phyloP scores from a whole-genome alignment of 2,329 filamentous ascomycete genomes.

The Aureobasidium leucospermi region DNA sequence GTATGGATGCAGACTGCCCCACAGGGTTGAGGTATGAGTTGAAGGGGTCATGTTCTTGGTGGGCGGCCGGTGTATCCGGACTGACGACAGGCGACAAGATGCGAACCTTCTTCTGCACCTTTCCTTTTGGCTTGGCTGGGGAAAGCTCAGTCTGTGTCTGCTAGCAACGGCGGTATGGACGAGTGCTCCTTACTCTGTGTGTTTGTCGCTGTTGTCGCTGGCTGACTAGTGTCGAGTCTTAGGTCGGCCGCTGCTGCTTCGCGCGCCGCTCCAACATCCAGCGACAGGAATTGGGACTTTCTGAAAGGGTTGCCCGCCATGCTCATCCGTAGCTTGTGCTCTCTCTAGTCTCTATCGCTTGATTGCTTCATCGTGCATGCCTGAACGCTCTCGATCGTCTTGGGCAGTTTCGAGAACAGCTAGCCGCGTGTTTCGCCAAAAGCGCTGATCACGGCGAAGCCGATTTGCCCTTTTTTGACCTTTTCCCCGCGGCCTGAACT shows the following conservation, averaged over 20 bases:
- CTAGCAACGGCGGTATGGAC: not conserved
- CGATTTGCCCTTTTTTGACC: not conserved
- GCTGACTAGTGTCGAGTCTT: not conserved
- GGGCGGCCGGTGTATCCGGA: conserved; percentile 6
- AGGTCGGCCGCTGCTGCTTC: conserved; percentile 1
- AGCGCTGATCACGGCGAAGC: not conserved
- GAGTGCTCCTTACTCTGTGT: not conserved
- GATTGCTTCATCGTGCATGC: conserved; percentile 12
- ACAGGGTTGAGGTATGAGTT: not conserved
- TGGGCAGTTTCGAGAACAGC: not conserved
- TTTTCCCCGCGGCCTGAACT: not conserved
- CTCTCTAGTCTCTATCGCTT: not conserved
- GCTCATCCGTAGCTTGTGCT: not conserved
- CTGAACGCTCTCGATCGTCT: not conserved
- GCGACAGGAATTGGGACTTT: not conserved
- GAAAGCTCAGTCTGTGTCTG: not conserved
- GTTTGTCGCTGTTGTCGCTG: not conserved
- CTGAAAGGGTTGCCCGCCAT: conserved; percentile 14
- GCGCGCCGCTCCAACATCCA: not conserved
- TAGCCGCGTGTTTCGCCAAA: not conserved
- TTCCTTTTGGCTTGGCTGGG: conserved; percentile 7
- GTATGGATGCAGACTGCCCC: not conserved
- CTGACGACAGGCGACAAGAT: conserved; percentile 11
- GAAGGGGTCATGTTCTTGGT: conserved; percentile 12
- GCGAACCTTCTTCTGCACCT: conserved; percentile 13